Percentiles rank a stretch among this genome's conserved stretches.
phyloP scores from a whole-genome alignment of 192 early-diverging fungal genomes.

The Gonapodya prolifera region DNA sequence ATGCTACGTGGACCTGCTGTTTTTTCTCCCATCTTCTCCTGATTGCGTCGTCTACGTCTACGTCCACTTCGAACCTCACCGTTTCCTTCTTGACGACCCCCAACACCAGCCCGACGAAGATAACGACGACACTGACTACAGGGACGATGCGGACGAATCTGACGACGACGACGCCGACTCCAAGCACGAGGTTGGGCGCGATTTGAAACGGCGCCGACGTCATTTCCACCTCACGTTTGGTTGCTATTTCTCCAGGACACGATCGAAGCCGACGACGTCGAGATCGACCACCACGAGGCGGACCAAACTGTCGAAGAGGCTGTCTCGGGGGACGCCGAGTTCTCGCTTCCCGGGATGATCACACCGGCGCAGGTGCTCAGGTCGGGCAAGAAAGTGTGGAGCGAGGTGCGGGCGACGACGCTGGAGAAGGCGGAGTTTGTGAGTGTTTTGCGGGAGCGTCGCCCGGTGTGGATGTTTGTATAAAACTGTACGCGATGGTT shows the following conservation, averaged over 20 bases:
- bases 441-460: no score
- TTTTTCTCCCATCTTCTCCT: no score
- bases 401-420: not conserved
- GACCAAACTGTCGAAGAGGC: not conserved
- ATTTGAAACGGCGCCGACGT: no score
- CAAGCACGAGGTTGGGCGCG: not conserved
- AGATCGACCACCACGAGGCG: not conserved
- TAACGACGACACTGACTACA: not conserved
- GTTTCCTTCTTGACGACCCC: not conserved
- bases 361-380: not conserved
- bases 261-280: not conserved
- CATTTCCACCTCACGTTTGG: no score
- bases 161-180: not conserved
- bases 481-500: not conserved
- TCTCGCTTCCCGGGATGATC: not conserved
- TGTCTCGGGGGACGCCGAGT: not conserved
- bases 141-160: not conserved
- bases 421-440: conserved; percentile 3
- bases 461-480: not conserved
- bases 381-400: conserved; percentile 2
- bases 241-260: not conserved
- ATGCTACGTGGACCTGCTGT: no score
- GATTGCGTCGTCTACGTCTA: not conserved
- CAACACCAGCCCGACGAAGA: not conserved
- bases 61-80: not conserved